Percentiles rank a stretch among this genome's conserved stretches.
Evolutionary conservation across 371 early-diverging fungal genomes (phyloP).

Genomic region (Apophysomyces ossiformis): DNA sequence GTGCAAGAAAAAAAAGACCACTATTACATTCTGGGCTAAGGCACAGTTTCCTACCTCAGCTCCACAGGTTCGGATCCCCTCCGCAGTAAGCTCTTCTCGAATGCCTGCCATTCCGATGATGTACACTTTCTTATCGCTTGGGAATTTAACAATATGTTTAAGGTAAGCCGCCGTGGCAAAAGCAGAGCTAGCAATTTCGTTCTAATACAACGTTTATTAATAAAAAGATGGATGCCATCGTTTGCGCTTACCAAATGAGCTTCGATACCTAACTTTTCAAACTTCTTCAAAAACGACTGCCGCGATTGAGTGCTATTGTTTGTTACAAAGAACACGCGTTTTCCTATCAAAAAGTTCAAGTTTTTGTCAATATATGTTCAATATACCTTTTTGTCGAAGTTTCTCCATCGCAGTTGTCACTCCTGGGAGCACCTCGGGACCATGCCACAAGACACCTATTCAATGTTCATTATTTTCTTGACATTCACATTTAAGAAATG

Average conservation of each 20-base stretch:
- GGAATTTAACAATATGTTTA: conserved; percentile 77
- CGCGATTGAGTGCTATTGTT: conserved; percentile 96
- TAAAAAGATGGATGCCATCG: not conserved
- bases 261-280: conserved; percentile 75
- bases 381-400: conserved; percentile 71
- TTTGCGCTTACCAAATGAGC: conserved; percentile 62
- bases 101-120: conserved; percentile 93
- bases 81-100: conserved; percentile 78
- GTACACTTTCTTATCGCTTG: conserved; percentile 86
- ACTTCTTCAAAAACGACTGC: conserved; percentile 78
- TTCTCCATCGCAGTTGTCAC: conserved; percentile 72
- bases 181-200: conserved; percentile 94
- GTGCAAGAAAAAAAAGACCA: not conserved
- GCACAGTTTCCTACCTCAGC: conserved; percentile 49
- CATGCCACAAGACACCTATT: conserved; percentile 93
- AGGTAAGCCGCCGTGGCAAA: conserved; percentile 95
- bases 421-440: conserved; percentile 68
- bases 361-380: not conserved
- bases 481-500: not conserved
- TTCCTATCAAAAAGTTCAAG: conserved; percentile 53
- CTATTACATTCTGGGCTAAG: not conserved
- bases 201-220: conserved; percentile 41
- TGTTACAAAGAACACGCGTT: conserved; percentile 91
- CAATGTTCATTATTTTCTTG: not conserved
- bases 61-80: conserved; percentile 70